Percentiles rank a stretch among this genome's conserved stretches.
phyloP scores from a whole-genome alignment of 2,329 filamentous ascomycete species.

The Elsinoe australis region DNA sequence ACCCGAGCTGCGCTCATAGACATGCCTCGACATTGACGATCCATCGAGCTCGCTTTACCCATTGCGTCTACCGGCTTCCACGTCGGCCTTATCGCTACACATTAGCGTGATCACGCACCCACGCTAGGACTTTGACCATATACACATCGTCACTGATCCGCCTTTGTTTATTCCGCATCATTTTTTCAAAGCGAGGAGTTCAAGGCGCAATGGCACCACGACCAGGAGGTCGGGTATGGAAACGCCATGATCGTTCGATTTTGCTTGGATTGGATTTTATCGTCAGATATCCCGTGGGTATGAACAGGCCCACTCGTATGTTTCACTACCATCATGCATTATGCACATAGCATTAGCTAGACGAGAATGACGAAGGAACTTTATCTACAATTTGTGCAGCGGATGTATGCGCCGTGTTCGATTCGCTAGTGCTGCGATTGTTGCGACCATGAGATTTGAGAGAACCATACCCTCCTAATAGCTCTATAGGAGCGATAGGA shows the following conservation, averaged over 20 bases:
- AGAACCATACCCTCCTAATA: no score
- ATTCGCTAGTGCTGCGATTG: no score
- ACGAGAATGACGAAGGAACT: background rate
- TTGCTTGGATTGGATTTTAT: conserved; percentile 9
- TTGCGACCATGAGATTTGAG: no score
- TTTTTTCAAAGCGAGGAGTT: conserved; percentile 14
- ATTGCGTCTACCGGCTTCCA: no score
- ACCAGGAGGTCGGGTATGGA: background rate
- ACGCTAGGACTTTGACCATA: background rate
- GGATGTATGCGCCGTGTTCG: background rate
- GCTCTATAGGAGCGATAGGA: no score
- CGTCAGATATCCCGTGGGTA: conserved; percentile 13
- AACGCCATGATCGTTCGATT: background rate
- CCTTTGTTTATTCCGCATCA: no score
- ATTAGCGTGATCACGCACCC: no score
- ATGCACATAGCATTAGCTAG: conserved; percentile 5
- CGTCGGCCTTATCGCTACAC: no score
- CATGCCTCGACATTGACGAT: no score
- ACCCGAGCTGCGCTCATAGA: conserved; percentile 22
- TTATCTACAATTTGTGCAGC: background rate
- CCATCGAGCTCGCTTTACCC: no score
- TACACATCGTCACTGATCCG: no score
- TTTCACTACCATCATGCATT: background rate
- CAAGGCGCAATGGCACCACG: background rate
- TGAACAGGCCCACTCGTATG: conserved; percentile 9